A percentile compares a stretch with the other conserved stretches of the same genome.
Conservation (phyloP, 768 basidiomycete species). For the Pholiota molesta region DNA sequence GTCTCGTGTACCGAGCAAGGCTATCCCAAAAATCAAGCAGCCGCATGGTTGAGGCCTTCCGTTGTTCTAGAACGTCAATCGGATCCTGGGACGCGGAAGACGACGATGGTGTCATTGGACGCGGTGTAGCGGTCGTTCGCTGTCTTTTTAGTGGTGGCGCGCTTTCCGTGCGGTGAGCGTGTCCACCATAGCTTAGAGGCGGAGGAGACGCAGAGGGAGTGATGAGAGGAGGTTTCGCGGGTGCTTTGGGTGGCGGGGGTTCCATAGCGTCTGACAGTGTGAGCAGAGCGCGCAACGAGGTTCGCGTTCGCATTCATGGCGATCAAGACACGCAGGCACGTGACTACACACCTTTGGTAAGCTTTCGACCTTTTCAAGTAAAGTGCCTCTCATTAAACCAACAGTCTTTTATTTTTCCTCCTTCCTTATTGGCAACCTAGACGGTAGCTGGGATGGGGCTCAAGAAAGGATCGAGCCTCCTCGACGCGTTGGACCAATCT, state of each 20-base stretch:
- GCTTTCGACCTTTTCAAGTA: background rate
- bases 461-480: conserved; percentile 25
- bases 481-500: conserved; percentile 34
- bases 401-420: background rate
- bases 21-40: conserved; percentile 67
- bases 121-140: conserved; percentile 49
- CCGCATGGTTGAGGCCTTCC: conserved; percentile 58
- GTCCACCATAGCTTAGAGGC: conserved; percentile 19
- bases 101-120: conserved; percentile 31
- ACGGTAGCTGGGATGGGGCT: conserved; percentile 11
- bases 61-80: conserved; percentile 53
- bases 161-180: conserved; percentile 25
- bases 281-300: background rate
- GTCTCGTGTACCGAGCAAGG: conserved; percentile 67
- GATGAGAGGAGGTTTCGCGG: conserved; percentile 36
- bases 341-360: background rate
- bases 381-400: background rate
- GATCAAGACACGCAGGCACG: background rate
- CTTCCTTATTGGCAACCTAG: background rate
- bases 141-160: conserved; percentile 51
- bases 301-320: background rate
- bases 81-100: conserved; percentile 37
- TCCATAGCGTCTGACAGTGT: conserved; percentile 15
- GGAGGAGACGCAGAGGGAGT: conserved; percentile 61
- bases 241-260: conserved; percentile 8